A percentile compares a stretch with the other conserved stretches of the same genome.
Evolutionary conservation across 257 asterid genomes (phyloP).

Genomic region (Paulownia fortunei): DNA sequence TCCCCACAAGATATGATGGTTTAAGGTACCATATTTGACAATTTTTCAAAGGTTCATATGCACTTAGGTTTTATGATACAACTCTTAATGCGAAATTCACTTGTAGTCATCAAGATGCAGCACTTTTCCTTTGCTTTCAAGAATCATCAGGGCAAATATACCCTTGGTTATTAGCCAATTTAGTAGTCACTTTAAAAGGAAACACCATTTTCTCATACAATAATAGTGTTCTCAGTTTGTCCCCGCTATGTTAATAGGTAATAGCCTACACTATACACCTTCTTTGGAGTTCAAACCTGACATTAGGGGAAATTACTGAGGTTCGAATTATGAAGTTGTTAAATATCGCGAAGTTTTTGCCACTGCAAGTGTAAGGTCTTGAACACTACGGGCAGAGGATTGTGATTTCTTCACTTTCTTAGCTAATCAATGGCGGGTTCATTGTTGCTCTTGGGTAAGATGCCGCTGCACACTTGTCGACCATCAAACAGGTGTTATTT

Average conservation of each 20-base stretch:
- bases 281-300: slow-evolving; percentile 11
- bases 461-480: slow-evolving; percentile 43
- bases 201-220: neutral
- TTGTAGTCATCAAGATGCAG: too few species aligned
- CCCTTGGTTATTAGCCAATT: too few species aligned
- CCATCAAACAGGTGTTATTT: slow-evolving; percentile 38
- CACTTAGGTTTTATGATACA: too few species aligned
- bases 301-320: neutral
- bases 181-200: too few species aligned
- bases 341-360: neutral
- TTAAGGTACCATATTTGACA: too few species aligned
- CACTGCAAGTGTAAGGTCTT: slow-evolving; percentile 21
- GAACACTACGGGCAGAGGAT: too few species aligned
- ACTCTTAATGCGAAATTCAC: too few species aligned
- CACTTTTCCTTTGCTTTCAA: too few species aligned
- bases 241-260: slow-evolving; percentile 9
- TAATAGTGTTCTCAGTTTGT: neutral
- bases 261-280: neutral
- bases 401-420: slow-evolving; percentile 24
- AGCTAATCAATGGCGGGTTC: slow-evolving; percentile 56
- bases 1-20: too few species aligned
- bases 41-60: too few species aligned
- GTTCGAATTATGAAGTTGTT: slow-evolving; percentile 10
- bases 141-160: too few species aligned
- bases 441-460: slow-evolving; percentile 48